Base-by-base conservation (phyloP, 306 rosid species). In the Abrus pulchellus region DNA sequence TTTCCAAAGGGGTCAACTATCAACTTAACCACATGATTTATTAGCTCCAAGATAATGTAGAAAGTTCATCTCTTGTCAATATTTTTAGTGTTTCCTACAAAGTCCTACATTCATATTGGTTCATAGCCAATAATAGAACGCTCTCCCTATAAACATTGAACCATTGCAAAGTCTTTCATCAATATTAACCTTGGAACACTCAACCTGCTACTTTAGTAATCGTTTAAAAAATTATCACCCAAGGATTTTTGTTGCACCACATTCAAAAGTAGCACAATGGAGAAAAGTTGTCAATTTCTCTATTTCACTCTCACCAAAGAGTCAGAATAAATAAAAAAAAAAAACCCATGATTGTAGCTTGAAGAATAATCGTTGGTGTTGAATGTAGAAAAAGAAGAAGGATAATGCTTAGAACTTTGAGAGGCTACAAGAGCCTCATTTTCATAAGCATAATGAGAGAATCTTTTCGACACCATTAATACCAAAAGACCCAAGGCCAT, bases 1-100 rank as follows among this genome's bases (percentile, higher is more conserved):
- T 83, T 89, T 9, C 94, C 97, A 47, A 50, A 81, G 1, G 86
- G 85, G 45, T 90, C 83, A 12, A 82, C 2, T 88, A 88, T 85
- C 72, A 93, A 74, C 43, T 76, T 77, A 20, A 34, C 13, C 7
- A 88, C 75, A 44, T 86, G 55, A 12, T 71, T 70, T 0, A 88
- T 71, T 66, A 91, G 64, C 85, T 88, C 92, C 0, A 3, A 2
- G 65, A 87, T 84, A 2, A 89, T 62, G 5, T 6, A 12, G 72
- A 75, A 28, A 84, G 43, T 11, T 77, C 79, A 30, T 80, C 76
- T 0, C 38, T 8, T 1, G 72, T 84, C 10, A 79, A 43, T 34
- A 5, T 64, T 28, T 71, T 81, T 79, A 92, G 47, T 54, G 14
- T 61, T 36, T 67, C 78, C 72, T 76, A 87, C 85, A 93, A 48